phyloP scores from a whole-genome alignment of 2,329 filamentous ascomycete species.

The Domatiomyces catenatus region DNA sequence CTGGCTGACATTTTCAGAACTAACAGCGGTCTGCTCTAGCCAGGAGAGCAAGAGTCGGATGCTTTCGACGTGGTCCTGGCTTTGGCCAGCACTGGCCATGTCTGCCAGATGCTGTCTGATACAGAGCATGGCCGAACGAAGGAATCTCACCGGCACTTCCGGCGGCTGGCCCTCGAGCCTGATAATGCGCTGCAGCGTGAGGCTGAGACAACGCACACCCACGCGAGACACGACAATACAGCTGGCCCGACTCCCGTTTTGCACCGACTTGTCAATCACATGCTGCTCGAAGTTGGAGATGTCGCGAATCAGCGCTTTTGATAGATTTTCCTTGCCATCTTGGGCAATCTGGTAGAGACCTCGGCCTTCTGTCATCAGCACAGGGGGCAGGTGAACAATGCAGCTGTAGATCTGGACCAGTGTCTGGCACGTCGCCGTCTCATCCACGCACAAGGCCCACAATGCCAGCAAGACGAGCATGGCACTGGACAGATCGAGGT shows the following conservation, averaged over 20 bases:
- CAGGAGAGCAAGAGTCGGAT: conserved; percentile 8
- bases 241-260: conserved; percentile 1
- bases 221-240: conserved; percentile 4
- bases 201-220: conserved; percentile 10
- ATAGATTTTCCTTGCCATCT: conserved; percentile 14
- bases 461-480: conserved; percentile 10
- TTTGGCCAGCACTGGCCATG: neutral
- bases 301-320: conserved; percentile 10
- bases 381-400: conserved; percentile 6
- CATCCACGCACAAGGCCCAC: conserved; percentile 5
- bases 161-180: conserved; percentile 6
- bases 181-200: conserved; percentile 9
- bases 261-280: neutral
- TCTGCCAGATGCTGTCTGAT: conserved; percentile 3
- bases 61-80: conserved; percentile 1
- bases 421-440: conserved; percentile 6
- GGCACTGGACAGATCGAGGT: conserved; percentile 31
- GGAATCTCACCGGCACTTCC: conserved; percentile 1
- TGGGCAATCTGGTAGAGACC: conserved; percentile 10
- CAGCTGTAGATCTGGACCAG: conserved; percentile 6
- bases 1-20: conserved; percentile 1
- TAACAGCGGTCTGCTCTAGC: conserved; percentile 9
- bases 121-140: neutral
- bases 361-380: conserved; percentile 5
- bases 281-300: conserved; percentile 9